Percentiles rank a stretch among this genome's conserved stretches.
phyloP scores from a whole-genome alignment of 768 basidiomycete genomes.

The Amanita pallidorosea region DNA sequence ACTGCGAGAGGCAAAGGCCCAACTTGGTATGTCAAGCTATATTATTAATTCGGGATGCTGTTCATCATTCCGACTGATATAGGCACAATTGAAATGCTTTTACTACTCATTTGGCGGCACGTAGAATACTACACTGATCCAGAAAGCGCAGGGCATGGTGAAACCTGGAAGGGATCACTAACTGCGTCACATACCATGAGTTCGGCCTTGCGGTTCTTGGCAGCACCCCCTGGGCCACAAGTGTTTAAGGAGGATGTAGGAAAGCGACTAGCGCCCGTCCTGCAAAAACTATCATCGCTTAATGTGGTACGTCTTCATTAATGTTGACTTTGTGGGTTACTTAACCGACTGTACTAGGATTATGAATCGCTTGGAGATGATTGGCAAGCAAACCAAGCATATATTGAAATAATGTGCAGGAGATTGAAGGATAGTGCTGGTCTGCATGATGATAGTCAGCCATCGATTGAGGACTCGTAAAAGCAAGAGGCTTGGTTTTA shows the following conservation, averaged over 20 bases:
- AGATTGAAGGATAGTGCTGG: conserved; percentile 57
- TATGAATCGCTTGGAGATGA: conserved; percentile 35
- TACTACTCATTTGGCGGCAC: conserved; percentile 77
- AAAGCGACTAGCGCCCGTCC: conserved; percentile 39
- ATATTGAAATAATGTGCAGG: conserved; percentile 68
- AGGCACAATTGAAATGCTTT: conserved; percentile 70
- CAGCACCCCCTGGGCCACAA: conserved; percentile 40
- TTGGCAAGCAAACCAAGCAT: conserved; percentile 56
- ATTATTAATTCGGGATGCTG: not conserved
- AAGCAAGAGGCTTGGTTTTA: not conserved
- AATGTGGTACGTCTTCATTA: conserved; percentile 21
- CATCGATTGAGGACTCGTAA: not conserved
- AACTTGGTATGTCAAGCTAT: conserved; percentile 37
- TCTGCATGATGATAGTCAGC: conserved; percentile 28
- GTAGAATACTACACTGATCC: conserved; percentile 49
- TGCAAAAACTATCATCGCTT: conserved; percentile 40
- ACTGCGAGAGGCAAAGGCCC: conserved; percentile 36
- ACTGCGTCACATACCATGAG: conserved; percentile 22
- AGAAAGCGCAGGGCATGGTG: conserved; percentile 5
- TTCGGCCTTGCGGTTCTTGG: conserved; percentile 44
- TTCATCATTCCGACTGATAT: not conserved
- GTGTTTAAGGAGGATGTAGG: conserved; percentile 48
- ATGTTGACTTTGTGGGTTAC: conserved; percentile 11
- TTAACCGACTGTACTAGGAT: conserved; percentile 19
- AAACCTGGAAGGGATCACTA: conserved; percentile 3